Percentiles rank a stretch among this genome's conserved stretches.
These are phyloP conservation scores for Solanum phureja DNA, from an alignment of 257 asterid species.

Conservation along the genomic window DNA sequence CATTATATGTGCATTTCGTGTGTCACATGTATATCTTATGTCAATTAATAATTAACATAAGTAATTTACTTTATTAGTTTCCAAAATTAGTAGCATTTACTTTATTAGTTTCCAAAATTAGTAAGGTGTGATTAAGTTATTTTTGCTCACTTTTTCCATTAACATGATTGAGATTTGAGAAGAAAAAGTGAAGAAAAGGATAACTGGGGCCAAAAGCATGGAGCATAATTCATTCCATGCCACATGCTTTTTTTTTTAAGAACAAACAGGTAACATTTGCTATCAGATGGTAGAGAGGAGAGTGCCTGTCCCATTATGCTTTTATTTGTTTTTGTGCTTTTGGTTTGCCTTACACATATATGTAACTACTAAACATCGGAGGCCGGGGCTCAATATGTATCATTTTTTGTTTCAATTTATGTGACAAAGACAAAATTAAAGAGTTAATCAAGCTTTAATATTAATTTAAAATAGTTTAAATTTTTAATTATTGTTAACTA, in stretches of 20 bases:
- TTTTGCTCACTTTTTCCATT: background rate
- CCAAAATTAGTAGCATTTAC: background rate
- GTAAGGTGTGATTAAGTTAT: background rate
- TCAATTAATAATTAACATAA: too few relatives aligned
- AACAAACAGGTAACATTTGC: constrained; percentile 22
- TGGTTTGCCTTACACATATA: background rate
- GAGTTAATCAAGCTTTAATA: too few relatives aligned
- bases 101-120: background rate
- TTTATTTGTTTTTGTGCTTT: background rate
- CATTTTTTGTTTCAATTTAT: too few relatives aligned
- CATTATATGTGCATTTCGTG: too few relatives aligned
- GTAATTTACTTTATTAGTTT: too few relatives aligned
- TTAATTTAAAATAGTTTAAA: too few relatives aligned
- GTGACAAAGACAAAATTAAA: too few relatives aligned
- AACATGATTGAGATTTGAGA: background rate
- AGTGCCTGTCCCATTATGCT: background rate
- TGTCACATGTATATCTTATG: too few relatives aligned
- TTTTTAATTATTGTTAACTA: too few relatives aligned
- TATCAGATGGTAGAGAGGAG: background rate
- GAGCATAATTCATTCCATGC: background rate
- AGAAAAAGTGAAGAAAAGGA: background rate
- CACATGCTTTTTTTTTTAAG: background rate
- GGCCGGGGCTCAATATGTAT: too few relatives aligned
- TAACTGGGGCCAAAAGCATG: constrained; percentile 1
- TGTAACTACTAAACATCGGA: too few relatives aligned